A percentile compares a stretch with the other conserved stretches of the same genome.
Evolutionary conservation across 768 basidiomycete species (phyloP).

Genomic region (Naganishia onofrii): DNA sequence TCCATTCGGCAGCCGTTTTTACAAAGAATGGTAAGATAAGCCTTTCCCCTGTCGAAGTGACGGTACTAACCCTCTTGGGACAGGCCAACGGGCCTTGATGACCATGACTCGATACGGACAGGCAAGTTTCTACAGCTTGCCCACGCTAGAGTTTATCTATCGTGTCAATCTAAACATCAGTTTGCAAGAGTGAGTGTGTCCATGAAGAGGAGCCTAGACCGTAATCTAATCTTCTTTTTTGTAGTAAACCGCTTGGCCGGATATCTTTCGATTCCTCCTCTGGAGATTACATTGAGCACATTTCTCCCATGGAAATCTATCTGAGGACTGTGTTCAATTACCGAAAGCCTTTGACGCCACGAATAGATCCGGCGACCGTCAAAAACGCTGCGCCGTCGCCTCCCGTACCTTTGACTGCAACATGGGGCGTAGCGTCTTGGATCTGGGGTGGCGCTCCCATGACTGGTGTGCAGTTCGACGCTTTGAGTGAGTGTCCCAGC

Average conservation of each 20-base stretch:
- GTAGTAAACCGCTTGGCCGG: constrained; percentile 42
- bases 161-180: constrained; percentile 42
- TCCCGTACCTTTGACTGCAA: constrained; percentile 45
- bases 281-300: constrained; percentile 52
- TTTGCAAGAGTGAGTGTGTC: constrained; percentile 30
- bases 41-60: background rate
- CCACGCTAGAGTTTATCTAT: constrained; percentile 45
- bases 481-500: constrained; percentile 39
- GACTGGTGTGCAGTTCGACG: constrained; percentile 51
- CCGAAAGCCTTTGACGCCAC: constrained; percentile 49
- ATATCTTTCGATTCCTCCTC: constrained; percentile 49
- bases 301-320: constrained; percentile 45
- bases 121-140: constrained; percentile 46
- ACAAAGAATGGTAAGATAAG: constrained; percentile 61
- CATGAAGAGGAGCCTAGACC: background rate
- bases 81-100: constrained; percentile 48
- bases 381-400: constrained; percentile 45
- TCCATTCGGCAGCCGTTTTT: constrained; percentile 58
- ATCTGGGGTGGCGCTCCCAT: constrained; percentile 53
- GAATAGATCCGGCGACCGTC: constrained; percentile 36
- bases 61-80: background rate
- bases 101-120: constrained; percentile 44
- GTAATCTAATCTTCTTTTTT: background rate
- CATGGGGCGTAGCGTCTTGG: constrained; percentile 46
- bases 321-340: constrained; percentile 50